phyloP scores from a whole-genome alignment of 176 grass and related monocot genomes.

The Triticum turgidum region DNA sequence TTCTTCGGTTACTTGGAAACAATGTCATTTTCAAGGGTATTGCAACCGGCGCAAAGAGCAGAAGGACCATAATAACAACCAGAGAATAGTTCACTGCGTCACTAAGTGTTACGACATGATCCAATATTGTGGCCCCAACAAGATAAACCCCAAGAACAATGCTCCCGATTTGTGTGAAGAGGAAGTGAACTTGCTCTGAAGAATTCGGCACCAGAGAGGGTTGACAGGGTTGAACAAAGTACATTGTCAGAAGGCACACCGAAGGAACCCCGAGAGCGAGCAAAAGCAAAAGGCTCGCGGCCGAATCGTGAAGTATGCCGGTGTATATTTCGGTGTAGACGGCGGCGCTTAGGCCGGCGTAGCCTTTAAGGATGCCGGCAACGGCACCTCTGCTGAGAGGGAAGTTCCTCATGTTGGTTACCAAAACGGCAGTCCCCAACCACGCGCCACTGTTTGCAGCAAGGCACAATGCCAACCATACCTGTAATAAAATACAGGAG shows the following conservation, averaged over 20 bases:
- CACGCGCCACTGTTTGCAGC: slow-evolving; percentile 85
- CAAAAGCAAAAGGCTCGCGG: slow-evolving; percentile 58
- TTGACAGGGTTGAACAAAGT: slow-evolving; percentile 81
- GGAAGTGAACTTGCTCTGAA: slow-evolving; percentile 63
- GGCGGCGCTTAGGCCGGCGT: slow-evolving; percentile 71
- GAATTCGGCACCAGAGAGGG: slow-evolving; percentile 68
- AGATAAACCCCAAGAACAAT: slow-evolving; percentile 80
- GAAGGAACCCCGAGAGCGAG: slow-evolving; percentile 68
- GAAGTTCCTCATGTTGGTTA: slow-evolving; percentile 98
- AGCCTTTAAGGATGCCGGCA: slow-evolving; percentile 90
- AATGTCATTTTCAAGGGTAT: slow-evolving; percentile 98
- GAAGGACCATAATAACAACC: slow-evolving; percentile 60
- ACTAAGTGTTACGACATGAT: slow-evolving; percentile 44
- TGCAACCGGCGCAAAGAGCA: slow-evolving; percentile 69
- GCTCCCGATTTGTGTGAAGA: slow-evolving; percentile 69
- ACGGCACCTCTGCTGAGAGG: slow-evolving; percentile 85
- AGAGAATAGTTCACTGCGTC: slow-evolving; percentile 56
- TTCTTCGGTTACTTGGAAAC: slow-evolving; percentile 51
- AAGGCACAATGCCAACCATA: slow-evolving; percentile 87
- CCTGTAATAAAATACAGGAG: slow-evolving; percentile 39
- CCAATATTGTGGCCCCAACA: slow-evolving; percentile 53
- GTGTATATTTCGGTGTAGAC: slow-evolving; percentile 87
- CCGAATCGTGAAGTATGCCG: slow-evolving; percentile 60
- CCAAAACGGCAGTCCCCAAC: slow-evolving; percentile 69
- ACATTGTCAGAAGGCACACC: slow-evolving; percentile 71